Evolutionary conservation across 352 stramenopile species (phyloP), one percentile per base, ranked within the genome.

Genomic region (Pythium utonaiense): DNA sequence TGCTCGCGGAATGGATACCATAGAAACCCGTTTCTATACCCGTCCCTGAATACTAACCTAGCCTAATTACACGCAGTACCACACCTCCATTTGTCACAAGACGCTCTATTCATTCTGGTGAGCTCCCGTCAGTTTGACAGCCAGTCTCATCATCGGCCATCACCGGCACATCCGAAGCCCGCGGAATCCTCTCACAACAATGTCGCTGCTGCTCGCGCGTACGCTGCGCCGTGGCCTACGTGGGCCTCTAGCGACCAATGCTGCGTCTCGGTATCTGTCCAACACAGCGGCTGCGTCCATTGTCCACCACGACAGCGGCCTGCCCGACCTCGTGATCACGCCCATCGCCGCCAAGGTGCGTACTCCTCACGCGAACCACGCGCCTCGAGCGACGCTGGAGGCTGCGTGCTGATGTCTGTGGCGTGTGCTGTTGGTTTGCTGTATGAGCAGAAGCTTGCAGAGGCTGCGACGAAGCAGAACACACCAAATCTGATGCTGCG

Each of bases 401-500:
- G 28, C 28, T 33, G 28, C n/a, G 9, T 33, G 28, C 5, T 57
- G 45, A 28, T 60, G 38, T 28, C 22, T 28, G 19, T 55, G 30
- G 5, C 27, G 24, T 36, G 19, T 25, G 16, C 12, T 13, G 22
- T 3, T 25, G 21, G 42, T 12, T 13, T n/a, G 1, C 40, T 50
- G 24, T 38, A 28, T 53, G 41, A 38, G 34, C 47, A 88, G 75
- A 91, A 89, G 71, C 52, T 91, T 50, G 47, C 72, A 17, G 78
- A 91, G 51, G 68, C 68, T 13, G 73, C 79, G 22, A 41, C 77
- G 62, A 78, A 74, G 59, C 77, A 92, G 60, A 75, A 92, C 47
- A 49, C 65, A 13, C 42, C 71, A 27, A 66, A 85, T 28, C 48
- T 89, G 24, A 87, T 88, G 75, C 79, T 98, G 53, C 88, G 93